Evolutionary conservation across 768 basidiomycete genomes (phyloP).

Genomic region (Peribolospora baueri): DNA sequence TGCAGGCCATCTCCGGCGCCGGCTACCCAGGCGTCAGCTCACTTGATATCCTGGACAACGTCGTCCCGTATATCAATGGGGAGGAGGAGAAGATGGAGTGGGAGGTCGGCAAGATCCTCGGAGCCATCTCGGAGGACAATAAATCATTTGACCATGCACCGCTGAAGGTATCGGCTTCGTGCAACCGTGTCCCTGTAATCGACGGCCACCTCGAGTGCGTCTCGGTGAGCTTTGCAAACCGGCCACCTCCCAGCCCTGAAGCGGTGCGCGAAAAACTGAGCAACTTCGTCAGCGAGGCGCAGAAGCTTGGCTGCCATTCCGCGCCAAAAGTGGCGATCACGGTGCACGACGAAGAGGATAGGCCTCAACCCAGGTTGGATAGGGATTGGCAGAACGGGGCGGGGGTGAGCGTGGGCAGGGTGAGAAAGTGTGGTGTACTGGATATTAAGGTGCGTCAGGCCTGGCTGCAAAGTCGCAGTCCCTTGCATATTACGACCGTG

Average conservation of each 20-base stretch:
- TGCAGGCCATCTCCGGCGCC: conserved; percentile 92
- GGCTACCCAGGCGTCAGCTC: conserved; percentile 83
- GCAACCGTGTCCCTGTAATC: conserved; percentile 84
- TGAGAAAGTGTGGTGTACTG: conserved; percentile 70
- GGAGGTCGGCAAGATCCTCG: conserved; percentile 94
- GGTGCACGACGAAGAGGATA: conserved; percentile 47
- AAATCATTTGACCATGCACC: conserved; percentile 75
- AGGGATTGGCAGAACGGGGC: conserved; percentile 51
- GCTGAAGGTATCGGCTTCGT: conserved; percentile 66
- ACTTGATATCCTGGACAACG: conserved; percentile 83
- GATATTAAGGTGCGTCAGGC: conserved; percentile 41
- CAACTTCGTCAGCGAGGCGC: conserved; percentile 51
- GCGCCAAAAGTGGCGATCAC: conserved; percentile 62
- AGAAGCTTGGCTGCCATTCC: conserved; percentile 50
- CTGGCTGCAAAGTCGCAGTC: no score
- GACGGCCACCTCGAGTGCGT: conserved; percentile 86
- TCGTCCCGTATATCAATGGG: conserved; percentile 78
- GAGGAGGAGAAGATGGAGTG: conserved; percentile 95
- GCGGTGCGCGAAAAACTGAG: conserved; percentile 61
- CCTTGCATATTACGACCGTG: no score
- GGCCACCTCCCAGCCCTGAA: conserved; percentile 63
- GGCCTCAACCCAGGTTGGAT: no score
- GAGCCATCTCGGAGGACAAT: conserved; percentile 36
- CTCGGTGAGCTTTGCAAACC: conserved; percentile 51
- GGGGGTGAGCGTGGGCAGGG: conserved; percentile 68